These are phyloP conservation scores for Jatropha podagrica DNA, from an alignment of 441 rosid species.

Conservation along the genomic window DNA sequence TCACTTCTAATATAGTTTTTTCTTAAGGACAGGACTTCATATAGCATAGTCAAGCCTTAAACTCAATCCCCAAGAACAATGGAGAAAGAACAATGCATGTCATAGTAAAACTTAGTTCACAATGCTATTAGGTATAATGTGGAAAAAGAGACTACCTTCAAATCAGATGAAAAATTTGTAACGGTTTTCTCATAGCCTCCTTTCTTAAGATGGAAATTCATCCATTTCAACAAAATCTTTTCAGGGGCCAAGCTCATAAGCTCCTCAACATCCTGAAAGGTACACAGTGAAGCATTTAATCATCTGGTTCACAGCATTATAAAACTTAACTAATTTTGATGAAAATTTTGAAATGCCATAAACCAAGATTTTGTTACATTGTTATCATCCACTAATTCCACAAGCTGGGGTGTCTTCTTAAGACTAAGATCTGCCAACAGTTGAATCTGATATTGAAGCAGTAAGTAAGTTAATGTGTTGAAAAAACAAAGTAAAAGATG, in stretches of 20 bases:
- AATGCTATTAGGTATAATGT: background rate
- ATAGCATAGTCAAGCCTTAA: background rate
- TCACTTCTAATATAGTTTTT: background rate
- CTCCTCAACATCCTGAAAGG: slow-evolving; percentile 88
- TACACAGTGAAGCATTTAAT: slow-evolving; percentile 8
- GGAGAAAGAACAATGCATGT: slow-evolving; percentile 7
- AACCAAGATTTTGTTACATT: slow-evolving; percentile 42
- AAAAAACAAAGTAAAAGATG: slow-evolving; percentile 16
- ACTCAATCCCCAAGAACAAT: slow-evolving; percentile 1
- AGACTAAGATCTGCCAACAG: slow-evolving; percentile 90
- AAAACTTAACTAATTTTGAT: slow-evolving; percentile 3
- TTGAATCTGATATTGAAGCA: slow-evolving; percentile 68
- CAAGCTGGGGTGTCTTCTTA: slow-evolving; percentile 95
- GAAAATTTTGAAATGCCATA: background rate
- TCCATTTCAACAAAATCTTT: slow-evolving; percentile 93
- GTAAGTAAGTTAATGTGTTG: slow-evolving; percentile 22
- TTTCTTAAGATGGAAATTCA: slow-evolving; percentile 97
- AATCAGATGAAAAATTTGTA: slow-evolving; percentile 87
- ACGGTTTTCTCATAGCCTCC: slow-evolving; percentile 89
- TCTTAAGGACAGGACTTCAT: background rate
- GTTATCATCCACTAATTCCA: slow-evolving; percentile 89
- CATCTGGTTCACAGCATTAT: background rate
- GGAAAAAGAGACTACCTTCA: slow-evolving; percentile 61
- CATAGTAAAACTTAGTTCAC: background rate
- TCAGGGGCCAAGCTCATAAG: slow-evolving; percentile 91